Conservation (phyloP, 2,329 filamentous ascomycete species). For the Blumeria graminis region DNA sequence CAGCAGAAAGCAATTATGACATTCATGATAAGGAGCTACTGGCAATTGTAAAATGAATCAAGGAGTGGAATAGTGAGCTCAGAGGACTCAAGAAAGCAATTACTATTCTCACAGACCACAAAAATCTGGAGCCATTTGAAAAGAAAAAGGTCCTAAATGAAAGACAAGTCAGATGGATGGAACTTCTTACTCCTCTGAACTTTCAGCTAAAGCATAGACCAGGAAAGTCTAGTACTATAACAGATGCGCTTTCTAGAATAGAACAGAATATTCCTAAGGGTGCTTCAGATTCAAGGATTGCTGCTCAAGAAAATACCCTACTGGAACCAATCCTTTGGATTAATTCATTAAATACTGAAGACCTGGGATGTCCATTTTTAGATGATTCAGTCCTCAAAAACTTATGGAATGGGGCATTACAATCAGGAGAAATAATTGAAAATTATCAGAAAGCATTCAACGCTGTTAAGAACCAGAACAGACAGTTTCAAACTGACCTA, state of each 20-base stretch:
- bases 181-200: neutral
- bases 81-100: neutral
- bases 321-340: neutral
- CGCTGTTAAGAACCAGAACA: neutral
- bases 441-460: neutral
- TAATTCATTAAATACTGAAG: neutral
- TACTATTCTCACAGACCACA: neutral
- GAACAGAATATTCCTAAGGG: neutral
- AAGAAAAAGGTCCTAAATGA: neutral
- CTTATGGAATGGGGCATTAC: neutral
- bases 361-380: neutral
- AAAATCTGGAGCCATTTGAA: neutral
- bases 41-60: neutral
- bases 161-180: neutral
- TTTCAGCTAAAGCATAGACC: neutral
- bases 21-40: neutral
- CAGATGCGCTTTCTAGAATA: neutral
- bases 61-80: conserved; percentile 1
- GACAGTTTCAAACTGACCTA: neutral
- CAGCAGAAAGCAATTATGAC: neutral
- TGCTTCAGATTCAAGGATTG: neutral
- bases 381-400: neutral
- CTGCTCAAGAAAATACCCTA: neutral
- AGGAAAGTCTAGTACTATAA: neutral
- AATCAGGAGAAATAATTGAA: neutral